These are phyloP conservation scores for Rostrohypoxylon terebratum DNA, from an alignment of 495 filamentous ascomycete genomes.

Conservation along the genomic window DNA sequence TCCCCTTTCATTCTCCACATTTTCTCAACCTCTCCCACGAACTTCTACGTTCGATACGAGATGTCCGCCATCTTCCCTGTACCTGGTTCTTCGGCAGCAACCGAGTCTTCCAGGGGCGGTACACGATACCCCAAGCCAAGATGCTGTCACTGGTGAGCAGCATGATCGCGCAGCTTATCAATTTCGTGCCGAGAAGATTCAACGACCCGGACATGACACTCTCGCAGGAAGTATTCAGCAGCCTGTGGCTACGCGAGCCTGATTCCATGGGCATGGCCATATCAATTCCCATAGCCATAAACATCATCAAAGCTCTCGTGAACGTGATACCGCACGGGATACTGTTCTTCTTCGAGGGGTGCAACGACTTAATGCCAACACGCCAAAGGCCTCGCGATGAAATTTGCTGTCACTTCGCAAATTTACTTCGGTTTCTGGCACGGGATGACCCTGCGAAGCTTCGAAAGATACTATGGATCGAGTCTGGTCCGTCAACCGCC, in stretches of 20 bases:
- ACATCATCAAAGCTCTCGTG: conserved; percentile 2
- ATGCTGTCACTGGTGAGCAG: not conserved
- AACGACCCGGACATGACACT: not conserved
- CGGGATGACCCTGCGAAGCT: too few relatives aligned
- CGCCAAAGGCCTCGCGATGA: not conserved
- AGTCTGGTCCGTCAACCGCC: not conserved
- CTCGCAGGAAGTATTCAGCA: not conserved
- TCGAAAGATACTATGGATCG: conserved; percentile 1
- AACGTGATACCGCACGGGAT: not conserved
- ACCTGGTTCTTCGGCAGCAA: conserved; percentile 4
- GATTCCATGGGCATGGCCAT: not conserved
- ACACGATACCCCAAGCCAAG: not conserved
- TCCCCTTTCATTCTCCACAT: not conserved
- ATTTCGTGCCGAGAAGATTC: not conserved
- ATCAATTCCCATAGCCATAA: not conserved
- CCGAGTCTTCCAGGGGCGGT: not conserved
- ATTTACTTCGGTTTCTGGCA: not conserved
- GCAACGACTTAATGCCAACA: not conserved
- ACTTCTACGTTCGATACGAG: not conserved
- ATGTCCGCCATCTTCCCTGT: not conserved
- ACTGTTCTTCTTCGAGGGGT: not conserved
- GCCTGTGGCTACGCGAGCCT: not conserved
- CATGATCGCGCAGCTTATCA: conserved; percentile 8
- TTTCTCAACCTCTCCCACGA: not conserved
- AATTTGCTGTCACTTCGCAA: not conserved